phyloP scores from a whole-genome alignment of 257 asterid species.

The Solanum pennellii region DNA sequence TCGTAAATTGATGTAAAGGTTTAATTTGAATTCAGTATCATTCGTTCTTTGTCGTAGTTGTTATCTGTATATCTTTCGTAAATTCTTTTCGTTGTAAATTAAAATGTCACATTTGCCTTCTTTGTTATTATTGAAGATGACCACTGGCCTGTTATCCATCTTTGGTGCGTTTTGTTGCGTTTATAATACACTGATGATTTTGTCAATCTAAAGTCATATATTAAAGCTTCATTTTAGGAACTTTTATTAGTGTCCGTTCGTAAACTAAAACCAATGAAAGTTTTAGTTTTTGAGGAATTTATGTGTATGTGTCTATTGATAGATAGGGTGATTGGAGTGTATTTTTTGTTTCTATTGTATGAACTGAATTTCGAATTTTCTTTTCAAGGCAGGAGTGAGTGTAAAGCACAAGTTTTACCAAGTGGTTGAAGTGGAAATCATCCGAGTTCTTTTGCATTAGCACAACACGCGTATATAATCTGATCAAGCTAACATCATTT shows the following conservation, averaged over 20 bases:
- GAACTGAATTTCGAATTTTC: background rate
- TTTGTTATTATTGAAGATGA: background rate
- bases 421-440: background rate
- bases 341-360: background rate
- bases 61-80: background rate
- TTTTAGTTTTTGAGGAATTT: background rate
- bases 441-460: background rate
- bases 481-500: background rate
- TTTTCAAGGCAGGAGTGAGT: background rate
- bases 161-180: background rate
- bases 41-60: background rate
- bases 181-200: background rate
- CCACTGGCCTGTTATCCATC: background rate
- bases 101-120: background rate
- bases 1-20: background rate
- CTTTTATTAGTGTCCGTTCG: background rate
- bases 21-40: background rate
- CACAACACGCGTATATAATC: background rate
- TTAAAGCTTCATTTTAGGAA: background rate
- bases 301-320: background rate
- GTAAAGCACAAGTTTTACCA: background rate
- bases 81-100: background rate
- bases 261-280: background rate
- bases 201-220: background rate
- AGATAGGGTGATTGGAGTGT: background rate